phyloP scores from a whole-genome alignment of 768 basidiomycete genomes.

The Russula brevipes region DNA sequence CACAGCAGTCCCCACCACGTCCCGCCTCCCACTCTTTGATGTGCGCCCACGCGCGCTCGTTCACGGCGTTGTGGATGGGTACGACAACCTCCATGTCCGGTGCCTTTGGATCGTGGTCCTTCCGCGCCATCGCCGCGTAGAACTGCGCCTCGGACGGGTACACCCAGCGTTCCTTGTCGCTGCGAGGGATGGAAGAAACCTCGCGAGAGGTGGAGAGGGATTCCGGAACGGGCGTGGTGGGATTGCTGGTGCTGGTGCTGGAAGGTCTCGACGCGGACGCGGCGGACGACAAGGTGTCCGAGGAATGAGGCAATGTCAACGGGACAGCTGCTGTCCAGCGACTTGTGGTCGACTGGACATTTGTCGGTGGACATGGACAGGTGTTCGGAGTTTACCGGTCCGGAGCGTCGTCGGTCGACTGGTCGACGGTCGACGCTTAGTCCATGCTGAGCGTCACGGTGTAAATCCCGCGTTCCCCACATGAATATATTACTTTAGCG shows the following conservation, averaged over 20 bases:
- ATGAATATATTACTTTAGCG: too few species aligned
- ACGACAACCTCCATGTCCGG: constrained; percentile 94
- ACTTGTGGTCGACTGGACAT: constrained; percentile 21
- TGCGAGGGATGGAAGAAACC: constrained; percentile 82
- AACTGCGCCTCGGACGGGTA: constrained; percentile 99
- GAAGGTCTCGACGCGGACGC: neutral
- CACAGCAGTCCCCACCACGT: constrained; percentile 76
- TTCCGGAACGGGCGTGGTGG: constrained; percentile 8
- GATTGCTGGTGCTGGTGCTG: neutral
- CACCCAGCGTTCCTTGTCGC: constrained; percentile 76
- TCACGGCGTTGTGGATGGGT: constrained; percentile 98
- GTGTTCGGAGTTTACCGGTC: too few species aligned
- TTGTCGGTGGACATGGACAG: constrained; percentile 14
- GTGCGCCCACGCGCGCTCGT: constrained; percentile 61
- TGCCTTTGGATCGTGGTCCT: constrained; percentile 82
- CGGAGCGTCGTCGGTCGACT: too few species aligned
- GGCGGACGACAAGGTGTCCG: constrained; percentile 13
- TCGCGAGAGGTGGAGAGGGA: constrained; percentile 67
- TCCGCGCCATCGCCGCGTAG: constrained; percentile 93
- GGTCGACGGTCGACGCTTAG: too few species aligned
- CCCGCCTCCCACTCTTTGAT: constrained; percentile 56
- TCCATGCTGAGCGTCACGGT: too few species aligned
- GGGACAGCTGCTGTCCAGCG: constrained; percentile 29
- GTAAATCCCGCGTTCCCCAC: neutral
- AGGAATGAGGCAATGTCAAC: constrained; percentile 31